phyloP scores from a whole-genome alignment of 805 yeast species.

The Yueomyces sinensis region DNA sequence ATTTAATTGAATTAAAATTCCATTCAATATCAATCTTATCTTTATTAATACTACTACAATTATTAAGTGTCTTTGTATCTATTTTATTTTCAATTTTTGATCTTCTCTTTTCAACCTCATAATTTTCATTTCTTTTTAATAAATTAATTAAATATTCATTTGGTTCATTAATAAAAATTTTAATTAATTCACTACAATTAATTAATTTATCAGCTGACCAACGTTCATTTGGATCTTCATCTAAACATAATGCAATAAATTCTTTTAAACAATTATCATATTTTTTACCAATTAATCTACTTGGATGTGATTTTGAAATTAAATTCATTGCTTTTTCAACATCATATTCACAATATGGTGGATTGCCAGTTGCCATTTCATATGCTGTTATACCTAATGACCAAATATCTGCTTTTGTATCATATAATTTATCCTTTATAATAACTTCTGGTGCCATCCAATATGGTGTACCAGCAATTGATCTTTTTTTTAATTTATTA shows the following conservation, averaged over 20 bases:
- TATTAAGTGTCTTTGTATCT: neutral
- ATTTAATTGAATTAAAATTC: constrained; percentile 79
- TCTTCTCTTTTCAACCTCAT: no score
- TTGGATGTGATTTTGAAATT: constrained; percentile 87
- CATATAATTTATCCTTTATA: constrained; percentile 78
- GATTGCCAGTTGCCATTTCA: constrained; percentile 94
- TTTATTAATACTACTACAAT: neutral
- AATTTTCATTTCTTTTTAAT: no score
- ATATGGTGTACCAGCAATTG: constrained; percentile 92
- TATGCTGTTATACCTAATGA: constrained; percentile 87
- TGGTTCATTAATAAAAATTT: no score
- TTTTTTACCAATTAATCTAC: constrained; percentile 82
- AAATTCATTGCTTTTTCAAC: constrained; percentile 90
- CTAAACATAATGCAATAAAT: constrained; percentile 80
- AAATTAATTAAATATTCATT: no score
- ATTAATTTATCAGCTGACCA: constrained; percentile 68
- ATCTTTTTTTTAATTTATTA: constrained; percentile 64
- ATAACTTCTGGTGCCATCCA: constrained; percentile 99
- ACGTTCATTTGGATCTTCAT: constrained; percentile 84
- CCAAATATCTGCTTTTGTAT: constrained; percentile 93
- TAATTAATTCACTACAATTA: constrained; percentile 52
- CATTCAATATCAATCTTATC: constrained; percentile 25
- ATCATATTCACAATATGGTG: constrained; percentile 93
- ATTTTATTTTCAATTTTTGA: neutral
- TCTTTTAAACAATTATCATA: constrained; percentile 70